A percentile compares a stretch with the other conserved stretches of the same genome.
Conservation (phyloP, 176 grass and related monocot genomes). For the Ensete glaucum region DNA sequence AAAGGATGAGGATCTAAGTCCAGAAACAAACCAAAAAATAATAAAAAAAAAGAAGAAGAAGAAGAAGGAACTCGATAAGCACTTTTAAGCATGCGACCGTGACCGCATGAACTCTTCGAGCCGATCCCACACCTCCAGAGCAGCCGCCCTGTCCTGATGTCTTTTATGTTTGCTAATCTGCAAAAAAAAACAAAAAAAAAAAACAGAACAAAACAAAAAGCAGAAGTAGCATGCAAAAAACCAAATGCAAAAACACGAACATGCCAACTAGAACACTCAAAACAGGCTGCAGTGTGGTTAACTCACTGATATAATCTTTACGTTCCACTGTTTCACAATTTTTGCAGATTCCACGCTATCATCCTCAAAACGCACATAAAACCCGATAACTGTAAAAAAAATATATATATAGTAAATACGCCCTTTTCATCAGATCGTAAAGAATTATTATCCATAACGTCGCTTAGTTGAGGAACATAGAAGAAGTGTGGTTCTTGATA, state of each 20-base stretch:
- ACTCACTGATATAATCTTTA: conserved; percentile 90
- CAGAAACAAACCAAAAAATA: not conserved
- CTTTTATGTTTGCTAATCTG: conserved; percentile 99
- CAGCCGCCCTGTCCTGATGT: conserved; percentile 93
- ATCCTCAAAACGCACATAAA: conserved; percentile 94
- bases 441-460: too few species aligned
- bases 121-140: conserved; percentile 88
- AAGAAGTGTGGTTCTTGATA: too few species aligned
- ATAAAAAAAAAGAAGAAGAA: not conserved
- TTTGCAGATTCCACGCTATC: conserved; percentile 94
- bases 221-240: not conserved
- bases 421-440: too few species aligned
- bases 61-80: not conserved
- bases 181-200: conserved; percentile 13
- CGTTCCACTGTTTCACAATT: conserved; percentile 94
- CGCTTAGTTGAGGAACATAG: too few species aligned
- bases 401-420: not conserved
- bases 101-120: conserved; percentile 75
- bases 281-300: not conserved
- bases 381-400: conserved; percentile 59
- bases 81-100: conserved; percentile 29
- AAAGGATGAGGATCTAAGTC: not conserved
- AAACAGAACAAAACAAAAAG: not conserved
- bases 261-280: not conserved
- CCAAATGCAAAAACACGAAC: not conserved